Evolutionary conservation across 768 basidiomycete species (phyloP), one percentile per base, ranked within the genome.

Genomic region (Heimioporus sp.): DNA sequence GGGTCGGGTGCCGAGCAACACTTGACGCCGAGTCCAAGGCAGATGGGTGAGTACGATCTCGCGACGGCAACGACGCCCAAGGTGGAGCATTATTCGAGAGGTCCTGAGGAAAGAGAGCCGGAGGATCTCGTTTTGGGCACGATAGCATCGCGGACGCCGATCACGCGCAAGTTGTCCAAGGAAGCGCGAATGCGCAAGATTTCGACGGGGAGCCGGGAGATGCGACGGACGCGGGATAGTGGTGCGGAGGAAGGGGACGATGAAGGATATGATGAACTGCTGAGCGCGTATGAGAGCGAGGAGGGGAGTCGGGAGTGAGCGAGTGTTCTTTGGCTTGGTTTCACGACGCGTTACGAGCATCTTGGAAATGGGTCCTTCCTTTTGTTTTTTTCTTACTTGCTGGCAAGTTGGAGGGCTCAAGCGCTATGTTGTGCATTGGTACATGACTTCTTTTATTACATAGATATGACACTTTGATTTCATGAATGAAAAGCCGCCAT

Each of bases 201-300:
- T 5, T 81, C 81, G 15, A 69, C 65, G 10, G 77, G 76, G 24
- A 24, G 24, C 24, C 24, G 66, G 44, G 73, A 60, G 69, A 73
- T 21, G 64, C 62, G 20, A 58, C 65, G 67, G 48, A 62, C 68
- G 41, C 73, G 80, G 36, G 82, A 85, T 34, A 89, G 85, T 62
- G 80, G 77, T 19, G 87, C 85, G 0, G 85, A 86, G 48, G 87
- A 90, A 52, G 87, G 89, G 5, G 88, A 90, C 53, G 89, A 90
- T 57, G 77, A 78, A 48, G 81, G 86, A 4, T 90, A 89, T 49
- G 87, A 85, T 58, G 89, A 90, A 12, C 63, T 91, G 49, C 67
- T 91, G 53, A 89, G 85, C 64, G 88, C 88, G 17, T 91, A 91
- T 60, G 88, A 90, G 70, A 89, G 88, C 61, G 87, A 89, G 62